Evolutionary conservation across 495 filamentous ascomycete species (phyloP).

Genomic region (Penicillium fimorum): DNA sequence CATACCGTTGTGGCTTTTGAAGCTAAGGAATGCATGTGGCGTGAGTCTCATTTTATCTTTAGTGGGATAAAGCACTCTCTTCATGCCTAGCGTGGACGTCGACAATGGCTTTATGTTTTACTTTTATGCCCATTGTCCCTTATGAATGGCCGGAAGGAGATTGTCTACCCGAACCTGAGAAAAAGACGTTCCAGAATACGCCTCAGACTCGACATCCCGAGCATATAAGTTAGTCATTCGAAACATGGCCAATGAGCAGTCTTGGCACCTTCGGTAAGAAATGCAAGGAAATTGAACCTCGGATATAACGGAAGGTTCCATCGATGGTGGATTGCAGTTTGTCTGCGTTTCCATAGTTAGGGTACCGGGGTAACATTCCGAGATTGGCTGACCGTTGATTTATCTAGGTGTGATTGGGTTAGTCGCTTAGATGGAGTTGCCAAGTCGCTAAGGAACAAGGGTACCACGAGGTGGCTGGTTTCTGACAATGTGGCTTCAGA

Average conservation of each 20-base stretch:
- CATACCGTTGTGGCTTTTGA: background rate
- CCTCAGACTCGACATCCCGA: background rate
- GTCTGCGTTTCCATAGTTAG: background rate
- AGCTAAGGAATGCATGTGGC: background rate
- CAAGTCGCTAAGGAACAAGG: background rate
- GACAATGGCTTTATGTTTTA: no score
- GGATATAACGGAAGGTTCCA: background rate
- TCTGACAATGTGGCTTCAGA: background rate
- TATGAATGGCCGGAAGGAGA: no score
- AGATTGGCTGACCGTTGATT: background rate
- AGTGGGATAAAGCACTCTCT: no score
- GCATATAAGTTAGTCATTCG: background rate
- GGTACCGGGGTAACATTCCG: background rate
- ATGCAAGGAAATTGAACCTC: background rate
- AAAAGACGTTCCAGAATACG: background rate
- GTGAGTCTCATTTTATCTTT: no score
- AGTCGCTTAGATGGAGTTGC: background rate
- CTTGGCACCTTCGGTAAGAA: background rate
- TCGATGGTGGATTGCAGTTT: background rate
- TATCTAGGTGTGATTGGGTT: background rate
- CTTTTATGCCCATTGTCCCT: no score
- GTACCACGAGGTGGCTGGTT: background rate
- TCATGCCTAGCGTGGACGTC: no score
- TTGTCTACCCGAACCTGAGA: no score
- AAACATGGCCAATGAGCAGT: constrained; percentile 1